phyloP scores from a whole-genome alignment of 2,329 filamentous ascomycete genomes.

The Scedosporium boydii region DNA sequence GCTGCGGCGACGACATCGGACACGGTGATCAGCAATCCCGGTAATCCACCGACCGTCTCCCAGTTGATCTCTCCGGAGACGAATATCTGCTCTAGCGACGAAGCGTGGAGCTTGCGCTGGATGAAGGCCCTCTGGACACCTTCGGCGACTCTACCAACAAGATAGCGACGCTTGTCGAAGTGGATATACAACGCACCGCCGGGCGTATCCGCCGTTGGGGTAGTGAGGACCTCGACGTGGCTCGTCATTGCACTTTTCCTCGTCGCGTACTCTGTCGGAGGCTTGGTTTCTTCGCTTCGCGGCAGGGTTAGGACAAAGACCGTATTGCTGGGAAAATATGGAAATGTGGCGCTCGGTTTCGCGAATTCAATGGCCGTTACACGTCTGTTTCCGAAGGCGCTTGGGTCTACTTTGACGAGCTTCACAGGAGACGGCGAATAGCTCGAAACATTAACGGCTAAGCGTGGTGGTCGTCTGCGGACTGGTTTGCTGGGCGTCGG shows the following conservation, averaged over 20 bases:
- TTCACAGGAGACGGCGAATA: background rate
- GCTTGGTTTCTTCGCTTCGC: background rate
- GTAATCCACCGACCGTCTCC: conserved; percentile 67
- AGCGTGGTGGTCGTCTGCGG: background rate
- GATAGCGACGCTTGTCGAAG: conserved; percentile 72
- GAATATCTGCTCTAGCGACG: conserved; percentile 68
- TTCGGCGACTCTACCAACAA: conserved; percentile 76
- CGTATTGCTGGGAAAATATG: conserved; percentile 8
- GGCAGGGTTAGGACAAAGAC: conserved; percentile 9
- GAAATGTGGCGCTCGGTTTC: background rate
- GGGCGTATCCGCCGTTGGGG: conserved; percentile 79
- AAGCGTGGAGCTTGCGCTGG: conserved; percentile 56
- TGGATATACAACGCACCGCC: conserved; percentile 71
- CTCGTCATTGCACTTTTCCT: conserved; percentile 51
- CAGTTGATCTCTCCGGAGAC: conserved; percentile 70
- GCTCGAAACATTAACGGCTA: background rate
- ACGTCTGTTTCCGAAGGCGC: background rate
- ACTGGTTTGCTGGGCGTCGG: background rate
- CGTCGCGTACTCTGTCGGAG: background rate
- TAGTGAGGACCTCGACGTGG: conserved; percentile 65
- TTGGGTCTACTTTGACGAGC: background rate
- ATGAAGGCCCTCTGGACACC: conserved; percentile 71
- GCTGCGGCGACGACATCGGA: conserved; percentile 54
- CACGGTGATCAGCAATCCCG: conserved; percentile 77
- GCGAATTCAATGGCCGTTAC: background rate